Base-by-base conservation (phyloP, 306 rosid genomes). In the Rosa rugosa region DNA sequence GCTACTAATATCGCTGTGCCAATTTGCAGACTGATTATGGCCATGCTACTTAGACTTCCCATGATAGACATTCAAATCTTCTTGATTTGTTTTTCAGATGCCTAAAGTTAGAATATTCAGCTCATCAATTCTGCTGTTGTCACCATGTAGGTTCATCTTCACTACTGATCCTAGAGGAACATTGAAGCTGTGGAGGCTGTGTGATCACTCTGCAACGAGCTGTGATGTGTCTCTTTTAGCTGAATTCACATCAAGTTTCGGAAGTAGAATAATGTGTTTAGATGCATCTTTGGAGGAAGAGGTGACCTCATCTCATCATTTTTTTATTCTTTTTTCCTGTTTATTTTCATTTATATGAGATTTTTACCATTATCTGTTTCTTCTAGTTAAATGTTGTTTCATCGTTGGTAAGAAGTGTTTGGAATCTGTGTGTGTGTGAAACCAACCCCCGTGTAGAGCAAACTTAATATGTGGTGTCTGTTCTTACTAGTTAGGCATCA, bases 171-270 rank as follows among this genome's bases (percentile, higher is more conserved):
- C 91, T 76, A 90, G 90, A 82, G 99, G 98, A 79, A 80, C 76
- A 60, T 86, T 95, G 92, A 95, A 91, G 87, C 88, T 95, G 64
- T 95, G 99, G 99, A 86, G 90, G 73, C 83, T 95, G 82, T 77
- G 81, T 57, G 85, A 87, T 77, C 86, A 85, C 75, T 81, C 85
- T 63, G 36, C 22, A 41, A 80, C n/a, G 46, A 72, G 88, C 81
- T 73, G 64, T 77, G 80, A 71, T 73, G 90, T 85, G 51, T 90
- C 81, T 51, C 80, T 45, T 45, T 31, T 88, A 64, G 94, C 93
- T 8, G 90, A 90, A 65, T 93, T 92, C 75, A 40, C 59, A 11
- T 92, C 99, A 71, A 85, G 82, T 80, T 95, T 87, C 72, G 96
- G 97, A 78, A 81, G 75, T 76, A 86, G 97, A 80, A 84, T 76